Conservation (phyloP, 202 grass and related monocot species). For the Schoenoplectus triqueter region DNA sequence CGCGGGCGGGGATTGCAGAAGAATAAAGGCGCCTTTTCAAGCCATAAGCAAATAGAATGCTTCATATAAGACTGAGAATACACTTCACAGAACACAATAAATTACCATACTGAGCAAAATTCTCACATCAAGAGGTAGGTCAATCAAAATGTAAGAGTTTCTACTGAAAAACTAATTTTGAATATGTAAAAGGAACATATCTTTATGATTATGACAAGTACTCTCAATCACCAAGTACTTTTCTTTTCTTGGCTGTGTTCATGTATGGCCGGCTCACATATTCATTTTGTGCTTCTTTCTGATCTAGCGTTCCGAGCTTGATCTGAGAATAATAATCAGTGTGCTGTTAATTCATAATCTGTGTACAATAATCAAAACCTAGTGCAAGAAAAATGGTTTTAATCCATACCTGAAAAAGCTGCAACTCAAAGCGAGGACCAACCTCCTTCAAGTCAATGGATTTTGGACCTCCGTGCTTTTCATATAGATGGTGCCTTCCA, state of each 20-base stretch:
- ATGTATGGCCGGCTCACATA: constrained; percentile 75
- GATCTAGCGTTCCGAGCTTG: constrained; percentile 72
- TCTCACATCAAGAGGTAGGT: constrained; percentile 11
- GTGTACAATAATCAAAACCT: background rate
- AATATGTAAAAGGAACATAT: background rate
- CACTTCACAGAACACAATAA: background rate
- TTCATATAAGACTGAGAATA: background rate
- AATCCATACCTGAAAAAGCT: constrained; percentile 64
- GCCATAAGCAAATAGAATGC: background rate
- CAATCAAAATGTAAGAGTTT: background rate
- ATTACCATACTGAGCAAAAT: constrained; percentile 1
- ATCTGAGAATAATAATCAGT: constrained; percentile 46
- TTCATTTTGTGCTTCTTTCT: constrained; percentile 69
- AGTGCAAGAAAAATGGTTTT: constrained; percentile 9
- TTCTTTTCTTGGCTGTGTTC: constrained; percentile 77
- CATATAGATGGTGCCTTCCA: constrained; percentile 76
- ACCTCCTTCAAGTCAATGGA: constrained; percentile 87
- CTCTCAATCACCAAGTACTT: constrained; percentile 63
- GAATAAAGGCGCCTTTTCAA: too few relatives aligned
- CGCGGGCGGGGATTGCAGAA: too few relatives aligned
- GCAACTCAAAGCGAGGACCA: constrained; percentile 81
- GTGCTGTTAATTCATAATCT: constrained; percentile 16
- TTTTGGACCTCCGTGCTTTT: constrained; percentile 76
- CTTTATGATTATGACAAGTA: background rate
- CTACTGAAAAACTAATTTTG: background rate